These are phyloP conservation scores for Jackrogersella minutella DNA, from an alignment of 495 filamentous ascomycete species.

Conservation along the genomic window DNA sequence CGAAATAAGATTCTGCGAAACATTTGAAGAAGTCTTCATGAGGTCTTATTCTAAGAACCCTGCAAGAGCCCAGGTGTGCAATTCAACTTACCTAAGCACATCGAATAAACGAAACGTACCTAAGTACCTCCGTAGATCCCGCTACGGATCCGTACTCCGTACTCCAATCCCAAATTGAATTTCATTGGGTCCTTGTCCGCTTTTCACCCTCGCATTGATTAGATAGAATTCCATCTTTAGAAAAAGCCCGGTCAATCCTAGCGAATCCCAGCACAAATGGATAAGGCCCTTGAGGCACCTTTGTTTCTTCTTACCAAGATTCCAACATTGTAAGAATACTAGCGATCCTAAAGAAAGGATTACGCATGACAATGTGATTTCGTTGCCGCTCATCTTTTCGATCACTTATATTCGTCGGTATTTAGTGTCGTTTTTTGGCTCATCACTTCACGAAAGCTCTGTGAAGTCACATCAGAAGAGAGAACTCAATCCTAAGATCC, in stretches of 20 bases:
- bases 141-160: too few species aligned
- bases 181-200: background rate
- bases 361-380: constrained; percentile 4
- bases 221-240: background rate
- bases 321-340: background rate
- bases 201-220: background rate
- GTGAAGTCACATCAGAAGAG: constrained; percentile 16
- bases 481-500: background rate
- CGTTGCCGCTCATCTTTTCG: background rate
- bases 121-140: background rate
- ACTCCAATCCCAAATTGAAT: too few species aligned
- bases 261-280: background rate
- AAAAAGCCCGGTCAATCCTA: background rate
- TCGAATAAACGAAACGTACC: background rate
- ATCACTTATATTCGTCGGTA: background rate
- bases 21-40: too few species aligned
- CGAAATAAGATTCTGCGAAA: too few species aligned
- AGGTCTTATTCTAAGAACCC: too few species aligned
- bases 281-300: constrained; percentile 18
- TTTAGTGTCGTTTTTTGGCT: background rate
- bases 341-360: constrained; percentile 10
- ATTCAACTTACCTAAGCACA: background rate
- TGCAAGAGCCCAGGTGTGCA: too few species aligned
- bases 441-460: constrained; percentile 11
- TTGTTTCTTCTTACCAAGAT: constrained; percentile 16